Evolutionary conservation across 768 basidiomycete genomes (phyloP), one percentile per base, ranked within the genome.

Genomic region (Leucosporidium creatinivorum): DNA sequence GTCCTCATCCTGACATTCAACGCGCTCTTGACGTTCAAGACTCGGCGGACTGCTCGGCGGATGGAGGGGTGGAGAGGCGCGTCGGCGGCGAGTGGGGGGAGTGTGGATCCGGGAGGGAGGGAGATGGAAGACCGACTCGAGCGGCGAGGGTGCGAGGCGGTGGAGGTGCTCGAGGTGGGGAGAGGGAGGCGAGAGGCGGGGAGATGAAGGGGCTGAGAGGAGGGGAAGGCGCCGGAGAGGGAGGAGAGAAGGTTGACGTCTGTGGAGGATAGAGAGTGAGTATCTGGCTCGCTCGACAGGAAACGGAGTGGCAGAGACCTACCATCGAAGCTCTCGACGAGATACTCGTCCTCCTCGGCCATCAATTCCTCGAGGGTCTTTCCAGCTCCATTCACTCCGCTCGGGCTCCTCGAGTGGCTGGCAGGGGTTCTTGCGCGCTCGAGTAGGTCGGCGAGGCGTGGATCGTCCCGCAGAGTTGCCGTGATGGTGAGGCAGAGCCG

Each of bases 101-200:
- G 56, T n/a, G n/a, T n/a, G 7, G 58, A 44, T 6, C 28, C 39
- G 50, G 17, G 61, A 56, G n/a, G 25, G 28, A 58, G 51, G 21
- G 58, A 12, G 65, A 52, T 28, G 39, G 64, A 26, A 50, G 62
- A 3, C 57, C 23, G 21, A 33, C 36, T n/a, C 39, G 44, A 6
- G n/a, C 36, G 39, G 39, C 58, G 58, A 18, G 10, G 3, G 4
- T 17, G 30, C 26, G 23, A n/a, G 23, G 23, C 13, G 15, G n/a
- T 8, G 23, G 58, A 26, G 48, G 13, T 25, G 51, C 33, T 5
- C 57, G 62, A 0, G 47, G 39, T 0, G 65, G 62, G n/a, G 17
- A 57, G 10, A 4, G 69, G 63, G 4, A 70, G 69, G 21, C 65
- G 65, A 10, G 66, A 67, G 59, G 58, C 61, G 7, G 69, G 69